phyloP scores from a whole-genome alignment of 257 asterid species.

The Nyctanthes arbortristis region DNA sequence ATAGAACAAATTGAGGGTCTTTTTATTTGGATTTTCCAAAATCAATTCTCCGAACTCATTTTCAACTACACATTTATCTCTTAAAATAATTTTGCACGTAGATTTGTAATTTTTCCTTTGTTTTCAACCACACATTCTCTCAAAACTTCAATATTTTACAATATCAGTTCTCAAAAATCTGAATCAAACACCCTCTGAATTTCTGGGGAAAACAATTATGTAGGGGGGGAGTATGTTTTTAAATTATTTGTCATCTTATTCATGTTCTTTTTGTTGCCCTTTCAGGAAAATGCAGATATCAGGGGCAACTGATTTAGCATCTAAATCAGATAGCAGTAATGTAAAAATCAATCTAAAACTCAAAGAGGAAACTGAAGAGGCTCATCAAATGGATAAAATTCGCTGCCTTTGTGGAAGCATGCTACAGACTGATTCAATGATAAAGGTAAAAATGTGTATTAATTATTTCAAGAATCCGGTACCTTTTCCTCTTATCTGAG shows the following conservation, averaged over 20 bases:
- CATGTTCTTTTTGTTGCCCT: slow-evolving; percentile 13
- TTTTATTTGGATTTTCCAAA: neutral
- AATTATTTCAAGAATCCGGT: neutral
- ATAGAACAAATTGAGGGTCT: neutral
- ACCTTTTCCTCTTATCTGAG: slow-evolving; percentile 1
- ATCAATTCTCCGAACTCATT: too few relatives aligned
- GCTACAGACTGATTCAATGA: slow-evolving; percentile 70
- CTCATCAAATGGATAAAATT: slow-evolving; percentile 62
- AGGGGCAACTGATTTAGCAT: slow-evolving; percentile 76
- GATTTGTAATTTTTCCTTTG: too few relatives aligned
- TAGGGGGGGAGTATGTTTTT: neutral
- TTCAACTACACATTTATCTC: too few relatives aligned
- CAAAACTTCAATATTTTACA: too few relatives aligned
- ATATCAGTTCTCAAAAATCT: too few relatives aligned
- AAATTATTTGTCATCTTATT: slow-evolving; percentile 12
- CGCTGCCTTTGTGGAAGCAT: slow-evolving; percentile 91
- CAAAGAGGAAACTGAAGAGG: slow-evolving; percentile 69
- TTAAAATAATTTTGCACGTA: too few relatives aligned
- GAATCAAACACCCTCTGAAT: too few relatives aligned
- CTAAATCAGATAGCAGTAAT: slow-evolving; percentile 69
- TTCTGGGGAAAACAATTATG: too few relatives aligned
- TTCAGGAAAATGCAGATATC: slow-evolving; percentile 88
- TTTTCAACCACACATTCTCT: too few relatives aligned
- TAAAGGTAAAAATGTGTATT: slow-evolving; percentile 53
- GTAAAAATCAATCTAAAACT: slow-evolving; percentile 23